These are phyloP conservation scores for Aspergillus japonicus DNA, from an alignment of 2,329 filamentous ascomycete genomes.

Conservation along the genomic window DNA sequence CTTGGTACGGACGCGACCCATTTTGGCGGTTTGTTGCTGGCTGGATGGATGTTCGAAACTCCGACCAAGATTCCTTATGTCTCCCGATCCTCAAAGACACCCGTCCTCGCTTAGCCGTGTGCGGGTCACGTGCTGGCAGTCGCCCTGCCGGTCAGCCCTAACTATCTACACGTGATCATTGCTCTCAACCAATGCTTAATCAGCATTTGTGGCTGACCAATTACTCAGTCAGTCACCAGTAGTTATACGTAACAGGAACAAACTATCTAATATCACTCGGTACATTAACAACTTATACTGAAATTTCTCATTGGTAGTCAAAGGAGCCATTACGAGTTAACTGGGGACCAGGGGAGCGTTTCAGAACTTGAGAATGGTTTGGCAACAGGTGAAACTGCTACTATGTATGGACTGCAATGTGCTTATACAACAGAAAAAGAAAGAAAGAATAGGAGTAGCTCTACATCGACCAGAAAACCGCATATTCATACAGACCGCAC, in stretches of 20 bases:
- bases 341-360: no score
- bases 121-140: constrained; percentile 16
- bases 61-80: neutral
- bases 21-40: constrained; percentile 44
- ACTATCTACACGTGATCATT: neutral
- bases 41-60: constrained; percentile 34
- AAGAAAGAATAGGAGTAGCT: constrained; percentile 25
- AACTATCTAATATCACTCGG: no score
- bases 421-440: constrained; percentile 30
- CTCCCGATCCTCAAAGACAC: neutral
- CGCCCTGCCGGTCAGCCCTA: neutral
- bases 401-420: constrained; percentile 4
- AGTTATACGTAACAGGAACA: no score
- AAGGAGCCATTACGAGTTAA: no score
- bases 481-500: constrained; percentile 35
- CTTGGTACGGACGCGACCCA: constrained; percentile 52
- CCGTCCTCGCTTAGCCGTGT: constrained; percentile 26
- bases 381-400: neutral
- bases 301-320: no score
- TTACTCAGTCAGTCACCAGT: no score
- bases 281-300: no score
- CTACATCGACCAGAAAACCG: constrained; percentile 28
- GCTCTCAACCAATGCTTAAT: neutral
- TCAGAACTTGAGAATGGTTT: no score
- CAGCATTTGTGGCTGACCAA: no score